Evolutionary conservation across 2,329 filamentous ascomycete species (phyloP).

Genomic region (Westerdykella ornata): DNA sequence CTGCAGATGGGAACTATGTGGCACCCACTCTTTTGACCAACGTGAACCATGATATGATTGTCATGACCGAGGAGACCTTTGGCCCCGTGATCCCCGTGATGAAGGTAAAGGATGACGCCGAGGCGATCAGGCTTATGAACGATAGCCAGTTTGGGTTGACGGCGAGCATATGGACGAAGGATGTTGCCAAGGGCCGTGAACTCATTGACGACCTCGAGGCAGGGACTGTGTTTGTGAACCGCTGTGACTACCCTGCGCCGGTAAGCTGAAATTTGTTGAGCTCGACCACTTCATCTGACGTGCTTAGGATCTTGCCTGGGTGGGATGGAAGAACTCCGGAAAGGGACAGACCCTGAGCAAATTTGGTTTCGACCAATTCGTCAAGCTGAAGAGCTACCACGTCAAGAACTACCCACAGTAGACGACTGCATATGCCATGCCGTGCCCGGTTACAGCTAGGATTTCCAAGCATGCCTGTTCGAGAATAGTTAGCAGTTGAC

Average conservation of each 20-base stretch:
- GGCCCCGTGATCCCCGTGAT: constrained; percentile 87
- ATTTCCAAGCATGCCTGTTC: background rate
- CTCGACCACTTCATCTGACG: constrained; percentile 4
- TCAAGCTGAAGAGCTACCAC: constrained; percentile 94
- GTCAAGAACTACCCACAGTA: constrained; percentile 68
- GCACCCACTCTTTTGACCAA: constrained; percentile 74
- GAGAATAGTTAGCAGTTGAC: constrained; percentile 4
- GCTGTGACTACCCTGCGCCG: constrained; percentile 85
- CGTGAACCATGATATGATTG: constrained; percentile 73
- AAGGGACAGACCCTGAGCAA: constrained; percentile 82
- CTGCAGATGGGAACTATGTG: constrained; percentile 79
- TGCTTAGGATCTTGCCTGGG: constrained; percentile 80
- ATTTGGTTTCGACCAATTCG: constrained; percentile 92
- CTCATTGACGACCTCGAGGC: constrained; percentile 78
- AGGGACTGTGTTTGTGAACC: constrained; percentile 92
- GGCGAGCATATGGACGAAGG: constrained; percentile 96
- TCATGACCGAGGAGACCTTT: constrained; percentile 94
- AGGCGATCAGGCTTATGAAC: constrained; percentile 84
- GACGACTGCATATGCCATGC: constrained; percentile 8
- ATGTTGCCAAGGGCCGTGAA: constrained; percentile 65
- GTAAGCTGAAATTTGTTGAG: constrained; percentile 50
- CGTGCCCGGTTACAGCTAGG: constrained; percentile 3
- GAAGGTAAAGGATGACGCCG: constrained; percentile 72
- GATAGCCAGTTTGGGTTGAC: constrained; percentile 91
- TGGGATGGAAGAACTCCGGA: constrained; percentile 95